A percentile compares a stretch with the other conserved stretches of the same genome.
Evolutionary conservation across 2,329 filamentous ascomycete species (phyloP).

Genomic region (Sporothrix brasiliensis): DNA sequence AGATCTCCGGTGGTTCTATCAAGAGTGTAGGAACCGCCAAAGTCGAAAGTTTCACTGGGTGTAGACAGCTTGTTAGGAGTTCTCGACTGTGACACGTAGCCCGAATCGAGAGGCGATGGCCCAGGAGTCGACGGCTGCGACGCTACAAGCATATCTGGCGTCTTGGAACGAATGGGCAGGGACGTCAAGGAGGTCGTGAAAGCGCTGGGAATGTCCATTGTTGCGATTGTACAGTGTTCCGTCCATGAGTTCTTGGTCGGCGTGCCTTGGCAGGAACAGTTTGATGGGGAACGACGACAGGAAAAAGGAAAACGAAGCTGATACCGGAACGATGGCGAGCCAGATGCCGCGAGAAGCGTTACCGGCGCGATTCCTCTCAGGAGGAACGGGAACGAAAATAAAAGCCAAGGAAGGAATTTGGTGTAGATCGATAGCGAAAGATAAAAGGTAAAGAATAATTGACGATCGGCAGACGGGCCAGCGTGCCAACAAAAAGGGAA

Average conservation of each 20-base stretch:
- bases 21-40: constrained; percentile 24
- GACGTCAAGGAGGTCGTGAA: neutral
- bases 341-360: neutral
- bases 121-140: neutral
- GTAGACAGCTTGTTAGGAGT: constrained; percentile 25
- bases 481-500: neutral
- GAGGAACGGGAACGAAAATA: neutral
- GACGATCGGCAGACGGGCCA: neutral
- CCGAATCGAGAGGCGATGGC: constrained; percentile 33
- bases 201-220: constrained; percentile 18
- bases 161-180: constrained; percentile 11
- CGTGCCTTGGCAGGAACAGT: neutral
- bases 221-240: neutral
- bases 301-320: neutral
- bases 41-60: neutral
- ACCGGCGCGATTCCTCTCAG: neutral
- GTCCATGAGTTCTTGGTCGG: neutral
- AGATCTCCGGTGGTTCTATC: constrained; percentile 31
- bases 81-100: constrained; percentile 34
- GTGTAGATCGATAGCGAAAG: neutral
- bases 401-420: neutral
- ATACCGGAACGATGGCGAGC: neutral
- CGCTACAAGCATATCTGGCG: neutral
- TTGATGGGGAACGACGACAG: neutral
- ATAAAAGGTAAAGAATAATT: constrained; percentile 2